A percentile compares a stretch with the other conserved stretches of the same genome.
Evolutionary conservation across 305 asterid genomes (phyloP).

Genomic region (Solanum hybrid): DNA sequence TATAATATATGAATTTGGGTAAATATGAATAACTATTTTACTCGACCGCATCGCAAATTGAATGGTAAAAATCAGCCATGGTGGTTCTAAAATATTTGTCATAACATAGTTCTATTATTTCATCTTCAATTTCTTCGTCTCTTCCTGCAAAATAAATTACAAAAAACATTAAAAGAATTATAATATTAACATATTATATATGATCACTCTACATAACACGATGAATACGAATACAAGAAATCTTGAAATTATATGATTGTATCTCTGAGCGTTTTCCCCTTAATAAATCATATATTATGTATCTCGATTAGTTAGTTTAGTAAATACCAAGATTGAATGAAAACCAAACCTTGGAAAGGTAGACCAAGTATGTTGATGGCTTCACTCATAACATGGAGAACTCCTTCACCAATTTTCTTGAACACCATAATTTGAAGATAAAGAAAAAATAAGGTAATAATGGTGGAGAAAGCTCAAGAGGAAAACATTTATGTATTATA

Average conservation of each 20-base stretch:
- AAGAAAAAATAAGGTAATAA: background rate
- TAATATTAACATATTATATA: background rate
- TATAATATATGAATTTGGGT: background rate
- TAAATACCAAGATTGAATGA: background rate
- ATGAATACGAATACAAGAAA: background rate
- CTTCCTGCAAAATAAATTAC: slow-evolving; percentile 26
- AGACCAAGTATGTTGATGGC: background rate
- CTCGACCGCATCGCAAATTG: slow-evolving; percentile 63
- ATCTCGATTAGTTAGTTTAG: background rate
- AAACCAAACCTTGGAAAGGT: background rate
- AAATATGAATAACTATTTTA: slow-evolving; percentile 7
- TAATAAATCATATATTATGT: background rate
- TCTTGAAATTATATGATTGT: background rate
- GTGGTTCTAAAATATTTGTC: slow-evolving; percentile 33
- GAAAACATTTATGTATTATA: background rate
- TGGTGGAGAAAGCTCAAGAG: background rate
- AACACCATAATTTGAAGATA: background rate
- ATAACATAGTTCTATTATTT: slow-evolving; percentile 32
- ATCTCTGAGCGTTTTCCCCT: background rate
- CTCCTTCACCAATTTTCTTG: background rate
- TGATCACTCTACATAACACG: background rate
- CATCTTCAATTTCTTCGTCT: slow-evolving; percentile 28
- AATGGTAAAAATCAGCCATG: slow-evolving; percentile 45
- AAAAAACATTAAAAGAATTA: background rate
- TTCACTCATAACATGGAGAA: background rate